Evolutionary conservation across 2,329 filamentous ascomycete species (phyloP), one percentile per base, ranked within the genome.

Genomic region (Pestalotiopsis sp.): DNA sequence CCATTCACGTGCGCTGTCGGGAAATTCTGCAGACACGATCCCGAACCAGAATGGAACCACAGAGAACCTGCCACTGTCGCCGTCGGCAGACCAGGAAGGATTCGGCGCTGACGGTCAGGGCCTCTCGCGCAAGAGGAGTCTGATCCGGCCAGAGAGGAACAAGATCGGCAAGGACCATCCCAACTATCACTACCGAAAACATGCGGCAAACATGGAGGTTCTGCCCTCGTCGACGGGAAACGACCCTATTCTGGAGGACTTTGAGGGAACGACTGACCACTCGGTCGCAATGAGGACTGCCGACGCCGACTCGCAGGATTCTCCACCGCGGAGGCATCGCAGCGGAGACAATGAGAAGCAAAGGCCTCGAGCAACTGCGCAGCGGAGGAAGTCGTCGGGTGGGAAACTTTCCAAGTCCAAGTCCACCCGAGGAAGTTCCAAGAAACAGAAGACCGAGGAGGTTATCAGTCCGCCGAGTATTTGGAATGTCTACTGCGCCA

Each of bases 401-500:
- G 86, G 88, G 69, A 93, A 92, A 77, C 85, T 92, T 71, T 90
- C 90, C 4, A 62, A 62, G 59, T 27, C 57, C 31, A 91, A 93
- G 75, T 82, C 84, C 38, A 76, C 77, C 27, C 83, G 80, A 71
- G 82, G 84, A 36, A 36, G 31, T 36, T 86, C 86, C 9, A 87
- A 86, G 76, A 85, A 83, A 60, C 82, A 85, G 66, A 81, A 83
- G 72, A 84, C 86, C 3, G 86, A 88, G 64, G 87, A 93, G 76
- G 88, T 90, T 68, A 86, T 93, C 64, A 88, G 90, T 2, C 93
- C 95, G 2, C 94, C 94, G 0, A 97, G 93, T 77, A 81, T 97
- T 49, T 99, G 96, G 96, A 97, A 94, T 75, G 91, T 97, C 3
- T 99, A 99, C 83, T 99, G 96, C 81, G 92, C 93, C 62, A 89